Evolutionary conservation across 345 rosid genomes (phyloP).

Genomic region (Cardamine chenopodiifolia): DNA sequence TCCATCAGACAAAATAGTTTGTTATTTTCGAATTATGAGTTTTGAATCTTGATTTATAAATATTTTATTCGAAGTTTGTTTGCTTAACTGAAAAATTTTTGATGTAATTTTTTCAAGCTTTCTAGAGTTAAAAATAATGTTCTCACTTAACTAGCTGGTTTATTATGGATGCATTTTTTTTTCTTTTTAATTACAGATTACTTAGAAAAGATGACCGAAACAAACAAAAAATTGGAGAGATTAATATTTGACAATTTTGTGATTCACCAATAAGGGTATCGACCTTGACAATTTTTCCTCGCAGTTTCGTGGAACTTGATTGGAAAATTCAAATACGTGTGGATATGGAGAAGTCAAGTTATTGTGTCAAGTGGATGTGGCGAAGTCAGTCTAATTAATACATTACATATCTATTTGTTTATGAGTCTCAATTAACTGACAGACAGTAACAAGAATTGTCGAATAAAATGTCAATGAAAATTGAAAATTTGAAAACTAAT

Average conservation of each 20-base stretch:
- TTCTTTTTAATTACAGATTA: not conserved
- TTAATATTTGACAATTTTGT: not conserved
- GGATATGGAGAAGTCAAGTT: not conserved
- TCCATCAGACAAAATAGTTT: too few relatives aligned
- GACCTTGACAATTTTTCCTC: not conserved
- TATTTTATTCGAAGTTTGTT: too few relatives aligned
- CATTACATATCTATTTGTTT: not conserved
- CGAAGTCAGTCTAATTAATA: not conserved
- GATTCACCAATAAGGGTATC: not conserved
- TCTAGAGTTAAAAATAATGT: too few relatives aligned
- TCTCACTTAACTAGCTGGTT: too few relatives aligned
- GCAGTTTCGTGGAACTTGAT: constrained; percentile 9
- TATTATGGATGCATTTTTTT: not conserved
- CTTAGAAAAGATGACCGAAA: not conserved
- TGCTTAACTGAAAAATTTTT: too few relatives aligned
- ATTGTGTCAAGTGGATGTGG: not conserved
- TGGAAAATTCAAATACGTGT: constrained; percentile 3
- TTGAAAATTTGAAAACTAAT: too few relatives aligned
- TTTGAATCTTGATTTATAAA: too few relatives aligned
- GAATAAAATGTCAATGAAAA: not conserved
- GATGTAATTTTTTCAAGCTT: too few relatives aligned
- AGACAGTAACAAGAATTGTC: not conserved
- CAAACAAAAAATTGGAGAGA: not conserved
- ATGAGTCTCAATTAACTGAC: not conserved
- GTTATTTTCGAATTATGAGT: too few relatives aligned